A percentile compares a stretch with the other conserved stretches of the same genome.
Evolutionary conservation across 2,329 filamentous ascomycete species (phyloP).

Genomic region (Herpotrichia juniperi): DNA sequence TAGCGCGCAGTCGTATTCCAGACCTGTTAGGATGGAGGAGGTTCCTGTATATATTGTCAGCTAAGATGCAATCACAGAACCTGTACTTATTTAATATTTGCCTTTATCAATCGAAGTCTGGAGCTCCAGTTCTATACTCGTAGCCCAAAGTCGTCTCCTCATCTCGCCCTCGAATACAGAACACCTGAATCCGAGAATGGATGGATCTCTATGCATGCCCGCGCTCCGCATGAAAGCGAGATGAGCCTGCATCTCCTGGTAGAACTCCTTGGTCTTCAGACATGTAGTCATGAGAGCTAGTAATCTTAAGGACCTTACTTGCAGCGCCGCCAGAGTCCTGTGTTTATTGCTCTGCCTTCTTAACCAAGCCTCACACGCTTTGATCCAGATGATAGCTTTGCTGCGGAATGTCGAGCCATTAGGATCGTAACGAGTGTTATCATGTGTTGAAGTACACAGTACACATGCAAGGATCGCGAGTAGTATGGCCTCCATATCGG

Average conservation of each 20-base stretch:
- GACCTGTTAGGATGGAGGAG: slow-evolving; percentile 43
- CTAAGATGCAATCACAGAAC: too few relatives aligned
- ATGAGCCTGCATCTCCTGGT: slow-evolving; percentile 25
- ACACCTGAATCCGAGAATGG: slow-evolving; percentile 34
- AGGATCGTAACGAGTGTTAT: slow-evolving; percentile 38
- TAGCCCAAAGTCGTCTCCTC: slow-evolving; percentile 61
- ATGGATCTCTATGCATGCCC: slow-evolving; percentile 58
- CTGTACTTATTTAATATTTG: too few relatives aligned
- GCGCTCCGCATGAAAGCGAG: slow-evolving; percentile 57
- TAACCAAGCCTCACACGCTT: slow-evolving; percentile 49
- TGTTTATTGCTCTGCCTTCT: slow-evolving; percentile 57
- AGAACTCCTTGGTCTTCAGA: slow-evolving; percentile 45
- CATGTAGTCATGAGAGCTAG: slow-evolving; percentile 55
- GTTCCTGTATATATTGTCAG: slow-evolving; percentile 46
- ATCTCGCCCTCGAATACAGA: slow-evolving; percentile 54
- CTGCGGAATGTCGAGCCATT: slow-evolving; percentile 47
- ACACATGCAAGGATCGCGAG: slow-evolving; percentile 47
- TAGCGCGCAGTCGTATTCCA: slow-evolving; percentile 54
- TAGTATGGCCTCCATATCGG: slow-evolving; percentile 44
- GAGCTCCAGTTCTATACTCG: slow-evolving; percentile 60
- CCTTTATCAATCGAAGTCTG: slow-evolving; percentile 59
- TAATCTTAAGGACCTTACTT: slow-evolving; percentile 56
- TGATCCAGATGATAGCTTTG: slow-evolving; percentile 44
- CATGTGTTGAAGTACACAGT: slow-evolving; percentile 37
- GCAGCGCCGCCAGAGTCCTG: slow-evolving; percentile 53